A percentile compares a stretch with the other conserved stretches of the same genome.
These are phyloP conservation scores for Leptosphaerulina australis DNA, from an alignment of 2,329 filamentous ascomycete genomes.

Conservation along the genomic window DNA sequence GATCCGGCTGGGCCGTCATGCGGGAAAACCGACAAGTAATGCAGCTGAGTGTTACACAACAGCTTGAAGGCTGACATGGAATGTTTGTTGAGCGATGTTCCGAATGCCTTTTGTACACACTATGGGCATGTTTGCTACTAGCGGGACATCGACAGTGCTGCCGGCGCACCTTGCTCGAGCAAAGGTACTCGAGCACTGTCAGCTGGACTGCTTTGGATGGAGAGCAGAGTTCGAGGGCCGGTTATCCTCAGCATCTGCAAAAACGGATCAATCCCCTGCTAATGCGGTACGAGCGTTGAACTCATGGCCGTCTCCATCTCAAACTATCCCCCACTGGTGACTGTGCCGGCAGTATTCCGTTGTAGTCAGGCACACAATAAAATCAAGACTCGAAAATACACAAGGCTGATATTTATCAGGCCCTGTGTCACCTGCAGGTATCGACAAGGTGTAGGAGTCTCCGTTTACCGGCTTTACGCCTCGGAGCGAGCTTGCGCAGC, in stretches of 20 bases:
- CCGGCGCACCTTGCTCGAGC: slow-evolving; percentile 5
- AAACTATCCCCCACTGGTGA: not conserved
- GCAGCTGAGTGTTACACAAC: slow-evolving; percentile 28
- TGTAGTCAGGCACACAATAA: not conserved
- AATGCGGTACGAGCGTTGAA: not conserved
- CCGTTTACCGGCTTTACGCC: not conserved
- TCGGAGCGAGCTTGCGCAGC: not conserved
- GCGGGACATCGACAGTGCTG: not conserved
- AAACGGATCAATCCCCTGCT: not conserved
- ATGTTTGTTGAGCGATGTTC: slow-evolving; percentile 14
- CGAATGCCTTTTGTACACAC: not conserved
- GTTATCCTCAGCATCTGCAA: not conserved
- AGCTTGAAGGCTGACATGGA: slow-evolving; percentile 8
- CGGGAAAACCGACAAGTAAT: slow-evolving; percentile 17
- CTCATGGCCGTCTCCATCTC: not conserved
- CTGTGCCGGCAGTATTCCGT: not conserved
- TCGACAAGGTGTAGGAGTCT: not conserved
- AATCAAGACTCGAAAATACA: not conserved
- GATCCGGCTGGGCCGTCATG: slow-evolving; percentile 10
- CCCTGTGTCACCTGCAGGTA: not conserved
- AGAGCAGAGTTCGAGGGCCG: not conserved
- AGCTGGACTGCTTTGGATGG: not conserved
- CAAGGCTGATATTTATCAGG: not conserved
- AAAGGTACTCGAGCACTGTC: not conserved
- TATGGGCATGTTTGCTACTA: not conserved